phyloP scores from a whole-genome alignment of 2,329 filamentous ascomycete species.

The Fusarium fujikuroi region DNA sequence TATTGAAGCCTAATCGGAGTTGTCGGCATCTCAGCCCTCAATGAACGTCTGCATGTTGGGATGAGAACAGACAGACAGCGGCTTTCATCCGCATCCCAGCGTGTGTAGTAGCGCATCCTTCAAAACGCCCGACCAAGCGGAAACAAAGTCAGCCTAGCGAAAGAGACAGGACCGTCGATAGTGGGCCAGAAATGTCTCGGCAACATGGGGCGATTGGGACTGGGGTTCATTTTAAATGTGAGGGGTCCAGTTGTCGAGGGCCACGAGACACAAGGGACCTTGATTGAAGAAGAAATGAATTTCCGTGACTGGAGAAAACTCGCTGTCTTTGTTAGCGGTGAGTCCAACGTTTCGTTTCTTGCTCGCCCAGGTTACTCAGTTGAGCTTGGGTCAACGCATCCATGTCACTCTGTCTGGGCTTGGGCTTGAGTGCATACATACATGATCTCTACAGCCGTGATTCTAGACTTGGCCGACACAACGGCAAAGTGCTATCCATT shows the following conservation, averaged over 20 bases:
- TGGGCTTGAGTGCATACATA: not conserved
- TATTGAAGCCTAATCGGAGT: not conserved
- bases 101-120: conserved; percentile 20
- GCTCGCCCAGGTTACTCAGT: conserved; percentile 18
- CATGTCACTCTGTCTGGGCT: not conserved
- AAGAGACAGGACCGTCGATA: conserved; percentile 11
- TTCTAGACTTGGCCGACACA: conserved; percentile 5
- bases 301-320: conserved; percentile 7
- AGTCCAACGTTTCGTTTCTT: conserved; percentile 11
- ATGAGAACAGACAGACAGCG: not conserved
- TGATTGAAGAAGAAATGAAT: conserved; percentile 1
- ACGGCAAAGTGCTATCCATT: not conserved
- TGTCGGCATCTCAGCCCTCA: conserved; percentile 1
- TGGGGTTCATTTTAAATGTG: not conserved
- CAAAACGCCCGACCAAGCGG: conserved; percentile 20
- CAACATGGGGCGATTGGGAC: conserved; percentile 13
- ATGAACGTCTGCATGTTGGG: not conserved
- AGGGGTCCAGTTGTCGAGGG: conserved; percentile 10
- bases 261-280: not conserved
- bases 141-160: conserved; percentile 28
- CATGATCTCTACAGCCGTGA: not conserved
- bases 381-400: not conserved
- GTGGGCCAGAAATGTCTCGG: conserved; percentile 23
- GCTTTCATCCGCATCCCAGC: conserved; percentile 8
- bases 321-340: conserved; percentile 2